A percentile compares a stretch with the other conserved stretches of the same genome.
Evolutionary conservation across 352 stramenopile genomes (phyloP).

Genomic region (Globisporangium acanthophoron): DNA sequence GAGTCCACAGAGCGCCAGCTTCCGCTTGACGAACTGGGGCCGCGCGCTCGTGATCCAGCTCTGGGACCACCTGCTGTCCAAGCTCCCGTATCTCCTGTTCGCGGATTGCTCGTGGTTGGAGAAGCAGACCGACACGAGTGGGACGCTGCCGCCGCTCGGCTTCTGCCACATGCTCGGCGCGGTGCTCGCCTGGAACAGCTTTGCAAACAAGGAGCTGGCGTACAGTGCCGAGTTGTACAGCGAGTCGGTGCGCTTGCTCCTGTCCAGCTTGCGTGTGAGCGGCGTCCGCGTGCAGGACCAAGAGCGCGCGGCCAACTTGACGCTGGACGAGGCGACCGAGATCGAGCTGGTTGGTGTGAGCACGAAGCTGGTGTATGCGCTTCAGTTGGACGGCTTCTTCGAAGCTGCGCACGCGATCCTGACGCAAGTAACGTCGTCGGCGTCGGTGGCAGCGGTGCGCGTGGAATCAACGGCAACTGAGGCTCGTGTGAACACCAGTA

Average conservation of each 20-base stretch:
- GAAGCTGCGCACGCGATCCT: constrained; percentile 8
- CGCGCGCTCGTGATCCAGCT: constrained; percentile 28
- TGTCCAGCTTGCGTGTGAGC: constrained; percentile 18
- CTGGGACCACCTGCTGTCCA: constrained; percentile 41
- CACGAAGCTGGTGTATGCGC: constrained; percentile 6
- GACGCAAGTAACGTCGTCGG: background rate
- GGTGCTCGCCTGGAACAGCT: constrained; percentile 41
- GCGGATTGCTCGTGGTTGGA: constrained; percentile 70
- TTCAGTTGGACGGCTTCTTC: constrained; percentile 19
- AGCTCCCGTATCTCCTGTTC: constrained; percentile 51
- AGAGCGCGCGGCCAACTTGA: background rate
- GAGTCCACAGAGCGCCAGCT: constrained; percentile 22
- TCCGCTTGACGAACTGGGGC: constrained; percentile 45
- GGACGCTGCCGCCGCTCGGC: constrained; percentile 32
- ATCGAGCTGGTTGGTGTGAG: constrained; percentile 14
- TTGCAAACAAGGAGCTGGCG: constrained; percentile 21
- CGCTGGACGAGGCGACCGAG: background rate
- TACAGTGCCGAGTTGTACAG: constrained; percentile 23
- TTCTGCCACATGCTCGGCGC: constrained; percentile 46
- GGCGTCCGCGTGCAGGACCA: constrained; percentile 8
- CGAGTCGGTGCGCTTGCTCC: constrained; percentile 19
- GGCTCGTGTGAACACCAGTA: too few species aligned
- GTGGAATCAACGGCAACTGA: too few species aligned
- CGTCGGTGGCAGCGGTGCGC: too few species aligned
- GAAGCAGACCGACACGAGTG: constrained; percentile 26